Evolutionary conservation across 768 basidiomycete genomes (phyloP).

Genomic region (Boletellus ananiceps): DNA sequence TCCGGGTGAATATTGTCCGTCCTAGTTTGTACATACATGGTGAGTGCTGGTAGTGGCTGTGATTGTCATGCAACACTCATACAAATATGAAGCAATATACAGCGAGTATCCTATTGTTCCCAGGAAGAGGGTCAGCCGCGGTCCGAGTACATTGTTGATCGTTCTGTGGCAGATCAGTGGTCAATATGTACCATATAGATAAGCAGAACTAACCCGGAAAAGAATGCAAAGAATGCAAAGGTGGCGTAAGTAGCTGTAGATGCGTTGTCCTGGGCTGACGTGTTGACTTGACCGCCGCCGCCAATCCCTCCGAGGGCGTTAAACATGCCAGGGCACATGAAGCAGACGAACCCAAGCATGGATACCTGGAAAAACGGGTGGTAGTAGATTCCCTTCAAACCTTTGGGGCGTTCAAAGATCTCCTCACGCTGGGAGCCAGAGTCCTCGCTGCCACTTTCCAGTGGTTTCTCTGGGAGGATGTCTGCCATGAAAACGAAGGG

Average conservation of each 20-base stretch:
- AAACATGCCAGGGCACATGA: constrained; percentile 65
- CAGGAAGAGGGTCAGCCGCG: constrained; percentile 44
- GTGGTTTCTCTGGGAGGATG: constrained; percentile 15
- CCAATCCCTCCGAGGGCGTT: constrained; percentile 80
- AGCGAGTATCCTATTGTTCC: constrained; percentile 51
- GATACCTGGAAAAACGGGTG: constrained; percentile 41
- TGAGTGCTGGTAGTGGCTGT: too few relatives aligned
- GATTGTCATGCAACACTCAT: too few relatives aligned
- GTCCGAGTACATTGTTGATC: constrained; percentile 67
- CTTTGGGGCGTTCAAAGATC: constrained; percentile 45
- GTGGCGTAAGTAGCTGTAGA: constrained; percentile 63
- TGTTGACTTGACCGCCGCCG: constrained; percentile 69
- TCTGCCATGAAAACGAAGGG: constrained; percentile 14
- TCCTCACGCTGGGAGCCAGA: constrained; percentile 18
- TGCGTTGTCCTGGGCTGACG: constrained; percentile 61
- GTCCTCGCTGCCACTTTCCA: constrained; percentile 23
- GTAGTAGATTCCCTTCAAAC: constrained; percentile 52
- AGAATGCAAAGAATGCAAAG: constrained; percentile 60
- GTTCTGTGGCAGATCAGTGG: constrained; percentile 40
- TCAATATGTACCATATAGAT: neutral
- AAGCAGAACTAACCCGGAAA: constrained; percentile 51
- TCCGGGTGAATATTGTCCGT: constrained; percentile 38
- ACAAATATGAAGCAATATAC: constrained; percentile 39
- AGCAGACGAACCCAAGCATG: constrained; percentile 61
- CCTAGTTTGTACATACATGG: constrained; percentile 30